Evolutionary conservation across 176 grass and related monocot genomes (phyloP).

Genomic region (Juncus inflexus): DNA sequence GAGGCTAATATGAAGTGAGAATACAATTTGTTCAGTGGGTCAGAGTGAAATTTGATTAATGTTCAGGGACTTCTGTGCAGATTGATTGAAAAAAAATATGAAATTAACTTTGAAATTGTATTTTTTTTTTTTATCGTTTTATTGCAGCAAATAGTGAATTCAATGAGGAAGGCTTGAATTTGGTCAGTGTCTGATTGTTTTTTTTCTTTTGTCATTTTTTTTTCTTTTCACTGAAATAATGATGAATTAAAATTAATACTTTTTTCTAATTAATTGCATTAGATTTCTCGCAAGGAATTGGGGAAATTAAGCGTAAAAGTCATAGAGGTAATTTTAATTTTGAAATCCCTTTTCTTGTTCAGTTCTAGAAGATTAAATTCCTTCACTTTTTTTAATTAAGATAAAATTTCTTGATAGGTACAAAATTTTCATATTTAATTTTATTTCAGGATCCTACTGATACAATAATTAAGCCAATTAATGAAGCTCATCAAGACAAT

Average conservation of each 20-base stretch:
- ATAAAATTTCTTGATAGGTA: background rate
- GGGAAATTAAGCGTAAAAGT: constrained; percentile 9
- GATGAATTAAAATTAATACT: background rate
- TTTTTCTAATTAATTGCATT: constrained; percentile 1
- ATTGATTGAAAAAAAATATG: no score
- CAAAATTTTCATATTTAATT: background rate
- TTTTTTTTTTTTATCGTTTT: no score
- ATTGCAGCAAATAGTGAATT: constrained; percentile 27
- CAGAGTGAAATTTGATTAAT: background rate
- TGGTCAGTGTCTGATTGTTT: constrained; percentile 16
- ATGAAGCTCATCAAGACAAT: constrained; percentile 5
- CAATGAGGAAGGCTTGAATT: constrained; percentile 12
- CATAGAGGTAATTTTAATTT: constrained; percentile 27
- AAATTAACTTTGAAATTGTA: no score
- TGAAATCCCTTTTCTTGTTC: constrained; percentile 4
- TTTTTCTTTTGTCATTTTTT: no score
- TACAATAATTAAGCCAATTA: constrained; percentile 1
- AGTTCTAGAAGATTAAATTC: constrained; percentile 28
- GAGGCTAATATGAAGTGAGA: constrained; percentile 28
- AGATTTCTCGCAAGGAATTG: constrained; percentile 9
- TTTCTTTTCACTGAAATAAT: no score
- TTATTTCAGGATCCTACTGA: constrained; percentile 19
- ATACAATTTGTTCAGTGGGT: background rate
- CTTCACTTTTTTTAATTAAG: background rate
- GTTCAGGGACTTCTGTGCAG: no score